These are phyloP conservation scores for Cadophora luteo-olivacea DNA, from an alignment of 2,329 filamentous ascomycete species.

Conservation along the genomic window DNA sequence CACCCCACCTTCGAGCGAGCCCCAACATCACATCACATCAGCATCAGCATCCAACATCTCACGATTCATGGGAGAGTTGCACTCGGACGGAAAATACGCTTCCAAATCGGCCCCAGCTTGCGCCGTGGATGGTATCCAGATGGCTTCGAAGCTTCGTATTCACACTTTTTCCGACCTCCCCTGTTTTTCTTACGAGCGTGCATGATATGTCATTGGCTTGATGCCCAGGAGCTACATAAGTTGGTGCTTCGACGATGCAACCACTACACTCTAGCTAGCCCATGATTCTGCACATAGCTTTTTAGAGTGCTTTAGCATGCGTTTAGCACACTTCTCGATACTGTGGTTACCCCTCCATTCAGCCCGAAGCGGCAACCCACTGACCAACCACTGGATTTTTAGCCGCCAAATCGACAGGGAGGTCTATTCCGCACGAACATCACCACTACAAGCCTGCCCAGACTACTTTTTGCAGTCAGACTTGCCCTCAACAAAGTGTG, in stretches of 20 bases:
- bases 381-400: conserved; percentile 8
- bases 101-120: neutral
- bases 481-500: conserved; percentile 11
- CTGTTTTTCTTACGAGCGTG: conserved; percentile 12
- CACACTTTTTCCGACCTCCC: conserved; percentile 11
- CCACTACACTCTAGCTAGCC: conserved; percentile 2
- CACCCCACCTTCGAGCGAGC: neutral
- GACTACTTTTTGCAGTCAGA: neutral
- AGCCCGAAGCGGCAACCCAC: neutral
- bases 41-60: neutral
- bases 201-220: neutral
- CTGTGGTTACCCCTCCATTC: conserved; percentile 5
- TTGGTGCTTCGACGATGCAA: neutral
- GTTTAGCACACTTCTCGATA: neutral
- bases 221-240: neutral
- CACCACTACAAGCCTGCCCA: neutral
- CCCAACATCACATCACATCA: conserved; percentile 4
- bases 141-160: conserved; percentile 2
- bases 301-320: conserved; percentile 3
- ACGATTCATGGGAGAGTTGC: conserved; percentile 1
- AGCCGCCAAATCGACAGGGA: conserved; percentile 17
- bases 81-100: neutral
- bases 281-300: conserved; percentile 2
- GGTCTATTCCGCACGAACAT: conserved; percentile 8
- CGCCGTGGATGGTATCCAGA: neutral